Evolutionary conservation across 1,284 basidiomycete genomes (phyloP), one percentile per base, ranked within the genome.

Genomic region (Erythrobasidium hasegawianum): DNA sequence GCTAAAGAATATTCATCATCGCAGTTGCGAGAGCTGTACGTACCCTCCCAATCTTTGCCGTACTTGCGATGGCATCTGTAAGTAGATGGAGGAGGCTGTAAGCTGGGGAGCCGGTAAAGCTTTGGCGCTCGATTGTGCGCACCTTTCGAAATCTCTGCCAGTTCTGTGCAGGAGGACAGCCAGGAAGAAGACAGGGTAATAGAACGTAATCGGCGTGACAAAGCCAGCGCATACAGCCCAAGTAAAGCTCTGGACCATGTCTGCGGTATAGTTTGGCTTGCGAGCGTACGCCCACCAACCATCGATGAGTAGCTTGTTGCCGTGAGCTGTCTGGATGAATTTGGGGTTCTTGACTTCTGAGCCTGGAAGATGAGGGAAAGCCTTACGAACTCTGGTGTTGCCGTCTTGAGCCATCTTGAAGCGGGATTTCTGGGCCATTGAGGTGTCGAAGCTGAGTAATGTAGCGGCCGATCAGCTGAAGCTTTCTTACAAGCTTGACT

Each of bases 361-460:
- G 78, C 90, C 85, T 0, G 95, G 95, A 26, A 97, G 81, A 76
- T 95, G 90, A 64, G 95, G 95, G 86, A 98, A 98, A 0, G 93
- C 87, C 74, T 86, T 87, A 75, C 93, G 87, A 80, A 87, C 88
- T 60, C 84, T 83, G 75, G 85, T 88, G 72, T 90, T 89, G 39
- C 91, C 76, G 65, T 79, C 90, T 47, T 89, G 88, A 77, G 96
- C 88, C 88, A 97, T 95, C 78, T 96, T 95, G 85, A 97, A 97
- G 70, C 87, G 86, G 70, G 90, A 94, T 81, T 98, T 99, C 76
- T 99, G 95, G 2, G 92, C 86, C 91, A 96, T 97, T 8, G 91
- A 83, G 13, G 89, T 87, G 76, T 98, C 95, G 82, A 90, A 97
- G 72, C 89, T 90, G 64, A 10, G 26, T 45, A 18, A 14, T 7